phyloP scores from a whole-genome alignment of 148 eudicot species.

The Heliosperma pusillum region DNA sequence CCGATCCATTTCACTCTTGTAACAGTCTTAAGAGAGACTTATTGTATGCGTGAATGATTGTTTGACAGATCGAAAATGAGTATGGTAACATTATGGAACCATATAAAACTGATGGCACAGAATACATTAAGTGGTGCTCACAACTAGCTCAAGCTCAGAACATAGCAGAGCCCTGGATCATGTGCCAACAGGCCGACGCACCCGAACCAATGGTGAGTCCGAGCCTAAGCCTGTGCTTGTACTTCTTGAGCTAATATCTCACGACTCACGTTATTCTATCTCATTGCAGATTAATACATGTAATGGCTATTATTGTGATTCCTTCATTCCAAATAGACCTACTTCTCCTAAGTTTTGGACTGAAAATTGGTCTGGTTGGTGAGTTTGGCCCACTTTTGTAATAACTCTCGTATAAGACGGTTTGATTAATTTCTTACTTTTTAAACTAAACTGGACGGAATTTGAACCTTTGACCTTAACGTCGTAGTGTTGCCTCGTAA shows the following conservation, averaged over 20 bases:
- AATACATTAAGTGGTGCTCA: conserved; percentile 85
- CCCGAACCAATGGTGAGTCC: conserved; percentile 71
- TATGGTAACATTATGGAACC: conserved; percentile 43
- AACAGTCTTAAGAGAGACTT: neutral
- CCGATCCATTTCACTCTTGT: too few relatives aligned
- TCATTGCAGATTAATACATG: conserved; percentile 68
- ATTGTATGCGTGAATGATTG: conserved; percentile 20
- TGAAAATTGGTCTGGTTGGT: conserved; percentile 91
- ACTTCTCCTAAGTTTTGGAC: conserved; percentile 83
- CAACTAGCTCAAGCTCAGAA: conserved; percentile 60
- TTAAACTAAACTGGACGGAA: neutral
- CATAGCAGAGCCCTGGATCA: conserved; percentile 91
- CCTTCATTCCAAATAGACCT: conserved; percentile 63
- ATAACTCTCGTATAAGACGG: neutral
- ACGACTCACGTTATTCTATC: neutral
- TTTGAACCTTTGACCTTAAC: too few relatives aligned
- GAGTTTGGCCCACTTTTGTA: conserved; percentile 1
- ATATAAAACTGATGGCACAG: conserved; percentile 47
- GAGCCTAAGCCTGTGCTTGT: neutral
- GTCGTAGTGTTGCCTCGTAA: too few relatives aligned
- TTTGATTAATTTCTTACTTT: neutral
- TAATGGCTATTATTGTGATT: conserved; percentile 82
- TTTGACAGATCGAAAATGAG: conserved; percentile 75
- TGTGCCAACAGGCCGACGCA: conserved; percentile 89
- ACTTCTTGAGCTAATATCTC: neutral